These are phyloP conservation scores for Phialemoniopsis sp. DNA, from an alignment of 2,329 filamentous ascomycete genomes.

Conservation along the genomic window DNA sequence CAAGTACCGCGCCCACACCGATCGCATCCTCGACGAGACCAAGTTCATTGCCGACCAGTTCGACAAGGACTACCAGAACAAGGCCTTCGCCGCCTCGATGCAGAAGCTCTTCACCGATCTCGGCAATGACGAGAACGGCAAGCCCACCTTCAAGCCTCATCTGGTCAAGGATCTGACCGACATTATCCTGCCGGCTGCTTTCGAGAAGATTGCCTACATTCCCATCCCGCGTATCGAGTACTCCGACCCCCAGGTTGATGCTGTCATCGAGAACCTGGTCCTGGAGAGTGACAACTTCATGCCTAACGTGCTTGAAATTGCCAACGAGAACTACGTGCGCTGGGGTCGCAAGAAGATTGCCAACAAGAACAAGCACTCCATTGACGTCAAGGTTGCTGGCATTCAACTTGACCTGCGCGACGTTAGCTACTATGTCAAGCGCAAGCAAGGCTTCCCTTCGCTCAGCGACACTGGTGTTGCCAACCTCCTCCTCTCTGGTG, in stretches of 20 bases:
- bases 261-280: constrained; percentile 89
- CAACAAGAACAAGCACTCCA: constrained; percentile 74
- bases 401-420: constrained; percentile 90
- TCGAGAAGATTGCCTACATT: constrained; percentile 85
- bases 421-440: constrained; percentile 92
- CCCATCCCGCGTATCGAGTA: constrained; percentile 91
- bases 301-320: constrained; percentile 85
- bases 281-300: constrained; percentile 96
- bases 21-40: constrained; percentile 82
- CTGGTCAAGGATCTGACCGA: constrained; percentile 84
- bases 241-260: constrained; percentile 77
- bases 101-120: constrained; percentile 83
- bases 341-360: constrained; percentile 87
- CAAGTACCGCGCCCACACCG: constrained; percentile 81
- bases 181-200: constrained; percentile 76
- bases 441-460: constrained; percentile 87
- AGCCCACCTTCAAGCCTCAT: constrained; percentile 87
- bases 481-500: constrained; percentile 82
- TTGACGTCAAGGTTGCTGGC: constrained; percentile 82
- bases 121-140: constrained; percentile 82
- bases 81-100: constrained; percentile 68
- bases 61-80: constrained; percentile 82
- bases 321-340: constrained; percentile 89
- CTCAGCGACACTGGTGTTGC: constrained; percentile 84
- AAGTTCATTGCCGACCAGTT: constrained; percentile 90